Percentiles rank a stretch among this genome's conserved stretches.
These are phyloP conservation scores for Solanum hybrid DNA, from an alignment of 305 asterid species.

Conservation along the genomic window DNA sequence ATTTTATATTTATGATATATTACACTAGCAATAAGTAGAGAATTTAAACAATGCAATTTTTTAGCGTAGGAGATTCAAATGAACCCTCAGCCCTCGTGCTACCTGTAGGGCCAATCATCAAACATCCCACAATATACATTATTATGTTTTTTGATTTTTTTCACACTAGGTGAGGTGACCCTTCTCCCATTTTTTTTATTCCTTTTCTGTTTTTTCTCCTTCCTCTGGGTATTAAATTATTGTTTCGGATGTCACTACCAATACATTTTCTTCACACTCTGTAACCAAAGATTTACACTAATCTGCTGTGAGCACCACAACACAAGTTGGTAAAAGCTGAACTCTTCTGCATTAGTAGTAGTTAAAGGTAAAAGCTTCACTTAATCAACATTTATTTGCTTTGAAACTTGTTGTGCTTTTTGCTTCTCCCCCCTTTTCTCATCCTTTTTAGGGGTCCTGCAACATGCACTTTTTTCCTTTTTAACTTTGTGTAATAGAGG, in stretches of 20 bases:
- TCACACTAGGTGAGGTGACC: background rate
- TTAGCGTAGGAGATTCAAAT: background rate
- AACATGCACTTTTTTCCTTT: background rate
- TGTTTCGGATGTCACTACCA: background rate
- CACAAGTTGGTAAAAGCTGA: background rate
- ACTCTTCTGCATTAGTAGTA: slow-evolving; percentile 3
- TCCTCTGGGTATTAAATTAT: background rate
- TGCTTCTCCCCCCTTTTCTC: background rate
- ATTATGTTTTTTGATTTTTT: background rate
- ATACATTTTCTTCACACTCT: background rate
- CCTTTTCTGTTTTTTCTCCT: no score
- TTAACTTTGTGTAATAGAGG: background rate
- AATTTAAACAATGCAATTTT: no score
- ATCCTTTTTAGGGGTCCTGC: background rate
- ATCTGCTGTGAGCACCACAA: background rate
- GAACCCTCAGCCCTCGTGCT: background rate
- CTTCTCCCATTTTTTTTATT: background rate
- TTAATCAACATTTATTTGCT: background rate
- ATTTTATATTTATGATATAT: no score
- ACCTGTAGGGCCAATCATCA: background rate
- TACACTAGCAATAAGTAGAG: background rate
- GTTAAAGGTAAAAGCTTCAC: background rate
- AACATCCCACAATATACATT: background rate
- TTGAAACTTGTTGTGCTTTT: background rate
- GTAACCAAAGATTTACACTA: background rate